These are phyloP conservation scores for Sporothrix pallida DNA, from an alignment of 2,329 filamentous ascomycete genomes.

Conservation along the genomic window DNA sequence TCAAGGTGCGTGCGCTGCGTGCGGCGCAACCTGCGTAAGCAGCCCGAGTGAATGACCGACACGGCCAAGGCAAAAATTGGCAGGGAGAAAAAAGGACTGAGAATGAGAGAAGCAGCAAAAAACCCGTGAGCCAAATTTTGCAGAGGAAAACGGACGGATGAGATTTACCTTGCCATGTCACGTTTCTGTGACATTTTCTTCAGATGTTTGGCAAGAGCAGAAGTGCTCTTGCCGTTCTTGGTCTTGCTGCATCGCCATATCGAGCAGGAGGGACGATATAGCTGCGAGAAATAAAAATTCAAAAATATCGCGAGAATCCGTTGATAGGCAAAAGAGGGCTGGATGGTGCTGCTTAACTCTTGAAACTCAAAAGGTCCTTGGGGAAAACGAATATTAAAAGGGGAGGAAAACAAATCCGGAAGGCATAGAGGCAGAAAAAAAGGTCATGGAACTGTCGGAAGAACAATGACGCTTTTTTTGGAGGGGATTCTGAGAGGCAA, in stretches of 20 bases:
- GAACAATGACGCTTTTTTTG: slow-evolving; percentile 26
- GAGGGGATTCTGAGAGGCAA: slow-evolving; percentile 7
- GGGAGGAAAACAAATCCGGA: slow-evolving; percentile 20
- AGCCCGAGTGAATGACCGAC: slow-evolving; percentile 23
- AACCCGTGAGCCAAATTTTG: neutral
- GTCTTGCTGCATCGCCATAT: neutral
- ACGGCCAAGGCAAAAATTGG: slow-evolving; percentile 7
- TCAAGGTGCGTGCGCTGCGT: slow-evolving; percentile 14
- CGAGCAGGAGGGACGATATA: neutral
- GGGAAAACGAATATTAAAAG: slow-evolving; percentile 21
- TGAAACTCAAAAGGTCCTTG: neutral
- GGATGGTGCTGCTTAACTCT: neutral
- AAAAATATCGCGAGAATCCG: neutral
- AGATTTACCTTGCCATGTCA: slow-evolving; percentile 3
- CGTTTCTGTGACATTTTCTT: neutral
- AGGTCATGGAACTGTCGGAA: slow-evolving; percentile 12
- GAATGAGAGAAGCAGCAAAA: slow-evolving; percentile 9
- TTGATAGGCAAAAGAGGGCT: slow-evolving; percentile 18
- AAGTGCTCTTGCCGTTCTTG: slow-evolving; percentile 5
- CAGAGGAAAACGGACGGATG: neutral
- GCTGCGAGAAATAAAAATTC: neutral
- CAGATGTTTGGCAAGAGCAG: neutral
- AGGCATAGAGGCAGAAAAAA: slow-evolving; percentile 23
- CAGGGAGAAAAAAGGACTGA: neutral
- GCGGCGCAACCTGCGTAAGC: slow-evolving; percentile 19